Evolutionary conservation across 2,329 filamentous ascomycete genomes (phyloP).

Genomic region (Cercospora canescens): DNA sequence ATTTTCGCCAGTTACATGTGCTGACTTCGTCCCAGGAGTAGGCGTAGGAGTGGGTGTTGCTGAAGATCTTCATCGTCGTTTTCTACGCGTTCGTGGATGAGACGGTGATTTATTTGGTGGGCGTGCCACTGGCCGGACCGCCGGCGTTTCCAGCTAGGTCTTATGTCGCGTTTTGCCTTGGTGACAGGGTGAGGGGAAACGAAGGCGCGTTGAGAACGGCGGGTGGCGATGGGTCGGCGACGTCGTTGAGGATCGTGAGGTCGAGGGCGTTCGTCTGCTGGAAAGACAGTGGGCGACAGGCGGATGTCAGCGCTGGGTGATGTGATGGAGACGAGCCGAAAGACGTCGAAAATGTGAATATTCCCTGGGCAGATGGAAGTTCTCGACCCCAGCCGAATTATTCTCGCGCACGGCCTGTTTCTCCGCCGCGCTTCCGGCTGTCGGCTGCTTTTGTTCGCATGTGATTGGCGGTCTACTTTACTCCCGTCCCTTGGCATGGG

Average conservation of each 20-base stretch:
- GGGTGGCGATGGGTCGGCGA: not conserved
- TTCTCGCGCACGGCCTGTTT: slow-evolving; percentile 4
- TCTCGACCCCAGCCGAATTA: slow-evolving; percentile 3
- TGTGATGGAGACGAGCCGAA: not conserved
- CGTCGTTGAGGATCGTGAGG: not conserved
- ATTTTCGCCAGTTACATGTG: slow-evolving; percentile 97
- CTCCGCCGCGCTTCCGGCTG: slow-evolving; percentile 4
- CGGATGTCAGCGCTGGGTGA: not conserved
- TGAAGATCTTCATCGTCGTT: slow-evolving; percentile 87
- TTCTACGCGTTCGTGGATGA: not conserved
- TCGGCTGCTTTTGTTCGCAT: not conserved
- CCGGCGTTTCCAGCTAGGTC: not conserved
- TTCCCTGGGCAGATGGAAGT: not conserved
- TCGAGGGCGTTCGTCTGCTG: not conserved
- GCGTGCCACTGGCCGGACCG: not conserved
- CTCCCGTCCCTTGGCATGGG: not conserved
- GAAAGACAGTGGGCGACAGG: not conserved
- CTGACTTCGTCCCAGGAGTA: slow-evolving; percentile 99
- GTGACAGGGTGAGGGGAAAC: slow-evolving; percentile 2
- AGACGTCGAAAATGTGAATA: not conserved
- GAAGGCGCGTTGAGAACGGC: slow-evolving; percentile 1
- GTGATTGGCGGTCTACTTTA: not conserved
- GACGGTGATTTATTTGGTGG: not conserved
- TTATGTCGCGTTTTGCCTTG: not conserved
- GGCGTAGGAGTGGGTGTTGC: slow-evolving; percentile 84